phyloP scores from a whole-genome alignment of 805 yeast species.

The Saccharomycopsis sp. region DNA sequence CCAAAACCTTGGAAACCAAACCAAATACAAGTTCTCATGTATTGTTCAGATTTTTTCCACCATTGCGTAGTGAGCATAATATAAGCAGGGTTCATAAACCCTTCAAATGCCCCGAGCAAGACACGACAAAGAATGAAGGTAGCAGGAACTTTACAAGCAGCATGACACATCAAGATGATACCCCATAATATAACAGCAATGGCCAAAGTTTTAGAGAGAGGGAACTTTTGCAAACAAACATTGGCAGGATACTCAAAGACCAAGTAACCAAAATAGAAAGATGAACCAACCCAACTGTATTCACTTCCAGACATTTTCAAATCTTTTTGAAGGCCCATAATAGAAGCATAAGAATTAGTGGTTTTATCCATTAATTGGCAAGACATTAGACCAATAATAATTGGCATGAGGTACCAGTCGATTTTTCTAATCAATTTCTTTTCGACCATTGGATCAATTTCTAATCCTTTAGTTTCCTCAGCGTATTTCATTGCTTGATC shows the following conservation, averaged over 20 bases:
- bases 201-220: slow-evolving; percentile 46
- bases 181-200: slow-evolving; percentile 58
- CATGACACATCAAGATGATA: slow-evolving; percentile 42
- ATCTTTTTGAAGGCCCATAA: slow-evolving; percentile 43
- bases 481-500: slow-evolving; percentile 36
- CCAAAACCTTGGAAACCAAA: slow-evolving; percentile 30
- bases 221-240: slow-evolving; percentile 45
- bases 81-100: slow-evolving; percentile 50
- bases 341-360: slow-evolving; percentile 41
- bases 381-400: slow-evolving; percentile 30
- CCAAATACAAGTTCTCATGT: slow-evolving; percentile 33
- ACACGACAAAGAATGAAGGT: slow-evolving; percentile 43
- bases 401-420: slow-evolving; percentile 33
- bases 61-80: slow-evolving; percentile 32
- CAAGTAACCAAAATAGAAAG: slow-evolving; percentile 60
- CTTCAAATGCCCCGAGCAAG: slow-evolving; percentile 45
- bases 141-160: slow-evolving; percentile 37
- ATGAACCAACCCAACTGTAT: slow-evolving; percentile 53
- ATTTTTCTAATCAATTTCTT: slow-evolving; percentile 32
- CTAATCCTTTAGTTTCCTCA: slow-evolving; percentile 22
- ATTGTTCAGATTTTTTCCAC: slow-evolving; percentile 30
- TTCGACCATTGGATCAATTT: slow-evolving; percentile 27
- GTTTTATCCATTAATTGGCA: slow-evolving; percentile 38
- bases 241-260: slow-evolving; percentile 46
- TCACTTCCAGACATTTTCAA: slow-evolving; percentile 37